Evolutionary conservation across 768 basidiomycete species (phyloP), one percentile per base, ranked within the genome.

Genomic region (Calocybe gangraenosa): DNA sequence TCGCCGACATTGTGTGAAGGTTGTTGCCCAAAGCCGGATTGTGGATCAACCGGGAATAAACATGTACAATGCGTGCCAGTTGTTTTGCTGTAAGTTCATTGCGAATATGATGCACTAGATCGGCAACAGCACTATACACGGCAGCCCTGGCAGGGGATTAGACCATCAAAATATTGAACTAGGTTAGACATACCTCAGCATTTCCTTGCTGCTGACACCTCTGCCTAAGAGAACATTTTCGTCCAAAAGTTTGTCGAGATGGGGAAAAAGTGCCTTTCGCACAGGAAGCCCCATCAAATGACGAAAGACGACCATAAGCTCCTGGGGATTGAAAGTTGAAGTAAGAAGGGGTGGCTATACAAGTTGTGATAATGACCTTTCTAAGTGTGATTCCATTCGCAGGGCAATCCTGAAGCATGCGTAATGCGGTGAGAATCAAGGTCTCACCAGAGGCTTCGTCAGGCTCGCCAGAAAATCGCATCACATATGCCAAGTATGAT

Each of bases 321-420:
- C 95, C 91, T 94, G 58, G 6, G 35, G 21, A 18, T 50, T 21
- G 41, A 37, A 32, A 60, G 18, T 50, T 21, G 41, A 37, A 32
- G 61, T 19, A 58, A 56, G 42, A 46, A 40, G 39, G 35, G 17
- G 40, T 15, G 44, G 28, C 37, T 10, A 19, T 18, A 30, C 17
- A 8, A 38, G 13, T 31, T 17, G 32, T 38, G 52, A 38, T 9
- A 33, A 62, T 25, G 28, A 90, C 92, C 75, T 87, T 92, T 66
- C 95, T 75, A 15, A 91, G 75, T 7, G 79, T 70, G 11, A 92
- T 85, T 7, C 85, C 85, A 58, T 87, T 90, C 0, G 86, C 75
- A 31, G 96, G 94, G 59, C 93, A 93, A 61, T 98, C 94, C 59
- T 96, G 89, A 38, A 98, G 72, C 23, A 98, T 71, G n/a, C 96